A percentile compares a stretch with the other conserved stretches of the same genome.
Evolutionary conservation across 495 filamentous ascomycete genomes (phyloP).

Genomic region (Friedmanniomyces simplex): DNA sequence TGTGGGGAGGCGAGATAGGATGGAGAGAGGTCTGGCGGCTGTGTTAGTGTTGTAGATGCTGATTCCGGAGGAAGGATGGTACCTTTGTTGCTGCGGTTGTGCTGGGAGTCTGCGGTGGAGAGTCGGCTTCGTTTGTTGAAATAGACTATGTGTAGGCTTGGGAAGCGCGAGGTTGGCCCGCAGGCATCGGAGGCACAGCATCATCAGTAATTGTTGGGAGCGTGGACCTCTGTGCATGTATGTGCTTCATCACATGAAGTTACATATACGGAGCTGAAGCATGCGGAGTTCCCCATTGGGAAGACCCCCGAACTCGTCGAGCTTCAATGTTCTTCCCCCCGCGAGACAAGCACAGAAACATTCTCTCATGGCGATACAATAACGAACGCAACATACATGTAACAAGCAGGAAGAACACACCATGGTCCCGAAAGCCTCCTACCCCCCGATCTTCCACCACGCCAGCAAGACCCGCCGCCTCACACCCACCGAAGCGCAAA

Average conservation of each 20-base stretch:
- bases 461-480: conserved; percentile 33
- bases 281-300: not conserved
- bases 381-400: conserved; percentile 27
- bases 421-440: conserved; percentile 18
- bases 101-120: no score
- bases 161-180: not conserved
- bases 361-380: not conserved
- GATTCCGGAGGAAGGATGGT: conserved; percentile 1
- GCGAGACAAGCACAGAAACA: not conserved
- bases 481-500: conserved; percentile 42
- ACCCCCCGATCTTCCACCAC: conserved; percentile 38
- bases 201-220: conserved; percentile 5
- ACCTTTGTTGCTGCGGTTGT: conserved; percentile 10
- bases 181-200: conserved; percentile 26
- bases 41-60: not conserved
- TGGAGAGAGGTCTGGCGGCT: conserved; percentile 25
- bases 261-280: not conserved
- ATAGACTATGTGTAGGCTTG: not conserved
- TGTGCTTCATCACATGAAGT: no score
- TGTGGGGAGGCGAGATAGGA: conserved; percentile 30
- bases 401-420: conserved; percentile 8
- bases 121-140: not conserved
- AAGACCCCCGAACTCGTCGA: not conserved
- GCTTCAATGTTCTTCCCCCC: not conserved
- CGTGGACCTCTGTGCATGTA: no score